Evolutionary conservation across 2,329 filamentous ascomycete species (phyloP).

Genomic region (Xylaria sp.): DNA sequence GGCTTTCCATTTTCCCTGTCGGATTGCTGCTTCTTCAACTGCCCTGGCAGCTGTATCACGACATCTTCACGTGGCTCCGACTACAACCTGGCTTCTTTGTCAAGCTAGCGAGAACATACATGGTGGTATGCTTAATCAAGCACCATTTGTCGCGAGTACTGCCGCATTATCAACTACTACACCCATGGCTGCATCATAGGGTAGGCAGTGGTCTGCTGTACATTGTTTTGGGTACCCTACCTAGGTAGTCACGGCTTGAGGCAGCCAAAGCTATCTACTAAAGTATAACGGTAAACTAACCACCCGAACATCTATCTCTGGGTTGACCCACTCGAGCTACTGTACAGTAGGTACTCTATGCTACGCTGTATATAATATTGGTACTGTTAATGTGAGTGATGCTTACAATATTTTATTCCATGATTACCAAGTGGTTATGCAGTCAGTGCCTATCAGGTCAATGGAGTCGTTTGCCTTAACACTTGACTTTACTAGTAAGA

Average conservation of each 20-base stretch:
- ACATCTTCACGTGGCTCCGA: conserved; percentile 40
- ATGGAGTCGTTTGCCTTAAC: neutral
- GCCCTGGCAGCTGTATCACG: conserved; percentile 37
- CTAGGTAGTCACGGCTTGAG: neutral
- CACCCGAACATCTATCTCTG: neutral
- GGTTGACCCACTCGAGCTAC: neutral
- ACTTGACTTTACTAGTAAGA: neutral
- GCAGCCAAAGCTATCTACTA: no score
- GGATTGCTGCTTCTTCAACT: conserved; percentile 22
- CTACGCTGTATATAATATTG: no score
- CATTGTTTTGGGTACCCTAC: neutral
- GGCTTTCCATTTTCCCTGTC: conserved; percentile 31
- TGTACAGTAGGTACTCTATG: no score
- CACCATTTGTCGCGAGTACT: neutral
- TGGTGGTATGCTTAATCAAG: neutral
- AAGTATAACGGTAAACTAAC: neutral
- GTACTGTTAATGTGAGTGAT: neutral
- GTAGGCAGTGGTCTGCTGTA: no score
- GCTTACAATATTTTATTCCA: neutral
- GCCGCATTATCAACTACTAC: neutral
- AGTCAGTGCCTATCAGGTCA: neutral
- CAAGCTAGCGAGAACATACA: conserved; percentile 13
- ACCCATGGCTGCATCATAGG: neutral
- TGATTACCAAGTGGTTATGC: neutral
- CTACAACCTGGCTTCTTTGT: conserved; percentile 23